Base-by-base conservation (phyloP, 73 alveolate species). In the Tetrahymena malaccensis region DNA sequence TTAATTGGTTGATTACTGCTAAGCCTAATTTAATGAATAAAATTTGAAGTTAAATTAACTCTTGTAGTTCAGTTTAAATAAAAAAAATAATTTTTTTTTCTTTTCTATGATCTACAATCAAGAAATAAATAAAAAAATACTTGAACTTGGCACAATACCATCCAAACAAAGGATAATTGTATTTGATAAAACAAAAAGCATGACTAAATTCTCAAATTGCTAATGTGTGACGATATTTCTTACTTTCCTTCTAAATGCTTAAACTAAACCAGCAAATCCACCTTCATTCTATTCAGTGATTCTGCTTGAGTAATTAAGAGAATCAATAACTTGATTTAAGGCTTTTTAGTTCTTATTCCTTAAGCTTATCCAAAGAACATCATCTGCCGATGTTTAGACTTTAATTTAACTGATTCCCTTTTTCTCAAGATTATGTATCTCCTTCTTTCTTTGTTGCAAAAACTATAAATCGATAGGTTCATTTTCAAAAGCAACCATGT, bases 151-250 rank as follows among this genome's bases (percentile, higher is more conserved):
- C 8, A 98, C 98, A 94, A 98, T 96, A 19, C 98, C 98, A 97
- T 99, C 99, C 19, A 99, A 84, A 35, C 99, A 98, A 94, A 99
- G 96, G 25, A 97, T 97, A 6, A 98, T 96, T 4, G 99, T 98
- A 95, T 99, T 99, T 17, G 96, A 94, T 17, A 97, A 43, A 10
- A 99, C 99, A 17, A 98, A 97, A 6, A 56, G 85, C 85, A 56
- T 56, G 25, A 56, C 34, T 11, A 13, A 10, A 15, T 56, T 56
- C 34, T 56, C 85, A 56, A 56, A 56, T 56, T 13, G 34, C 34
- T 13, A 56, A n/a, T 56, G 85, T 5, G 34, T 56, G 34, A 56
- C 85, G 9, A 56, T 5, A 9, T 6, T 9, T n/a, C 85, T 56
- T 56, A 56, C 25, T 56, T 33, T 56, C 19, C 85, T 56, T 56